Evolutionary conservation across 2,329 filamentous ascomycete genomes (phyloP), one percentile per base, ranked within the genome.

Genomic region (Pseudogymnoascus sp.): DNA sequence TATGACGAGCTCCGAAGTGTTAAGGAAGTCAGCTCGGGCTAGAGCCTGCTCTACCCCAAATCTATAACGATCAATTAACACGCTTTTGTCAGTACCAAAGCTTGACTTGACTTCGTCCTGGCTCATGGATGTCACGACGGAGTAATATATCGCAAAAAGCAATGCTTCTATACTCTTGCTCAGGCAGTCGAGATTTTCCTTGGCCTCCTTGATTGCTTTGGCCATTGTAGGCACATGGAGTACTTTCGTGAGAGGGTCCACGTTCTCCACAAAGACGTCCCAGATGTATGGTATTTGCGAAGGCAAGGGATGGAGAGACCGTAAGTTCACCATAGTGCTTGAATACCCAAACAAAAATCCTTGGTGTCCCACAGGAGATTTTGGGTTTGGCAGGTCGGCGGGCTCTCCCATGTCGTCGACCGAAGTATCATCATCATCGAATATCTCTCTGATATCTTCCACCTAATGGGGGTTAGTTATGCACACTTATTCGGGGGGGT

Each of bases 271-370:
- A 73, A 85, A 92, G 10, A 86, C 79, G 60, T 85, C 81, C 88
- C 89, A 91, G 63, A 90, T 83, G 59, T 83, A 82, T 0, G 80
- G 80, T 59, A 89, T 86, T 66, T 88, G 86, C 1, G 84, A 84
- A 0, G 86, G 81, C 0, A 85, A 70, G 1, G 89, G 89, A 68
- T 91, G 88, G 13, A 89, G 76, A 44, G 80, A 77, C 16, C 81
- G 76, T 67, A 91, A 76, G 68, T 91, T 83, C 26, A 90, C 85
- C 66, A 83, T 84, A n/a, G 82, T 80, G 1, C 88, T 91, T 65
- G 83, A 86, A 72, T 89, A 90, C 6, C 88, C 88, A 66, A 92
- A 82, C 26, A 92, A 79, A 72, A 90, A 93, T 24, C 83, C 82
- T 62, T 91, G 87, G 67, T 90, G 86, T 78, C 1, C 80, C 77